Conservation (phyloP, 148 eudicot genomes). For the Rhododendron vialii region DNA sequence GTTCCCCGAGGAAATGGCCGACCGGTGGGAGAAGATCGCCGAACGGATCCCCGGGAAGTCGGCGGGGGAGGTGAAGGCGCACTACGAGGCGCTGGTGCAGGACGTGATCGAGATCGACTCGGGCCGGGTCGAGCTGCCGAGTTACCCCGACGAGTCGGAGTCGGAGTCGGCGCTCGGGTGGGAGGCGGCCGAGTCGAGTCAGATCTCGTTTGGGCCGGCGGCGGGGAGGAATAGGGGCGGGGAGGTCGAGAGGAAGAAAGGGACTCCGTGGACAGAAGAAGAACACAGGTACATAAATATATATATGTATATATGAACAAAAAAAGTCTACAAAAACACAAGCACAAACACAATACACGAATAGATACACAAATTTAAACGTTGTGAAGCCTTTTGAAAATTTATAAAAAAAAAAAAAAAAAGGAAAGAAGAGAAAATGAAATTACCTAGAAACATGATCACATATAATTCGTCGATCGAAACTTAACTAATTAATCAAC, state of each 20-base stretch:
- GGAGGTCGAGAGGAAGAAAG: slow-evolving; percentile 48
- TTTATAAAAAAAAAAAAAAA: too few species aligned
- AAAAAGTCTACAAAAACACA: too few species aligned
- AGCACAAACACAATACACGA: too few species aligned
- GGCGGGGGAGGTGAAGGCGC: slow-evolving; percentile 34
- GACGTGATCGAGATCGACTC: slow-evolving; percentile 48
- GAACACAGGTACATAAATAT: slow-evolving; percentile 41
- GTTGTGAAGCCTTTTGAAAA: too few species aligned
- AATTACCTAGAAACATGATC: too few species aligned
- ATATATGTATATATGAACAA: background rate
- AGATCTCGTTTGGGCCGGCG: slow-evolving; percentile 37
- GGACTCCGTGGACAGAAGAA: slow-evolving; percentile 66
- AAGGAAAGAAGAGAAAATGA: too few species aligned
- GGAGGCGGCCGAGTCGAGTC: slow-evolving; percentile 16
- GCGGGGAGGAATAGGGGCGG: slow-evolving; percentile 6
- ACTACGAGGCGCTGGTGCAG: slow-evolving; percentile 43
- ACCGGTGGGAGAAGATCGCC: slow-evolving; percentile 47
- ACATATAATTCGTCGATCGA: too few species aligned
- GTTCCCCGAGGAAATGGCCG: slow-evolving; percentile 30
- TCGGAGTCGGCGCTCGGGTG: slow-evolving; percentile 2
- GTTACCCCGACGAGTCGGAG: slow-evolving; percentile 28
- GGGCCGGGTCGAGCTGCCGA: slow-evolving; percentile 48
- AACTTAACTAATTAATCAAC: too few species aligned
- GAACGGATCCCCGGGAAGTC: slow-evolving; percentile 35
- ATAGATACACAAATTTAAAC: too few species aligned